Evolutionary conservation across 2,329 filamentous ascomycete genomes (phyloP), one percentile per base, ranked within the genome.

Genomic region (Claviceps sp.): DNA sequence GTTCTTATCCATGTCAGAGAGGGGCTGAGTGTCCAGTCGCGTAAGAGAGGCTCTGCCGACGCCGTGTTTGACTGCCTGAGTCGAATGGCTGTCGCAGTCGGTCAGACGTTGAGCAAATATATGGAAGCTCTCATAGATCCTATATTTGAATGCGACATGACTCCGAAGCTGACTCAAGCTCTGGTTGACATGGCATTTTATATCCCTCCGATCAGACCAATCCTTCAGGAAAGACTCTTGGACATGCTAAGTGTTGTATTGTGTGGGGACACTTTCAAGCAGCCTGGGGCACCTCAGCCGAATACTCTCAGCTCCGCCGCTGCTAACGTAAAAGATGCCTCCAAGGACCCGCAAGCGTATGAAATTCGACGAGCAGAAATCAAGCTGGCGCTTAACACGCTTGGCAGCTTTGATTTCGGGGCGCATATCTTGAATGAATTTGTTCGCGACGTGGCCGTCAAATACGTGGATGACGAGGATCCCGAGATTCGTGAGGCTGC

Each of bases 111-210:
- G 50, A 97, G 89, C 76, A 98, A 97, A 69, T 96, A 97, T 65
- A 96, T 98, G 82, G 90, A 96, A 64, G 87, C 90, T 13, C 73
- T 98, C 30, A 77, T 98, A 9, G 91, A 96, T 60, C 90, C 94
- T 11, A 96, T 98, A 54, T 98, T 98, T 67, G 90, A 89, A 16
- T 98, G 93, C 64, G 93, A 95, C 48, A 75, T 98, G 50, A 96
- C 89, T 40, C 87, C 91, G 52, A 93, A 94, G 58, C 77, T 98
- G 24, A 96, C 91, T 0, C 90, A 97, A 65, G 94, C 94, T 2
- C 74, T 98, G 51, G 90, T 97, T 22, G 94, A 98, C 63, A 96
- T 98, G 87, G 93, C 93, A 30, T 95, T 97, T 64, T 97, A 98
- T 64, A 96, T 98, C 47, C 93, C 91, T 0, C 89, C 94, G 0